phyloP scores from a whole-genome alignment of 331 rosid genomes.

The Acacia concinna region DNA sequence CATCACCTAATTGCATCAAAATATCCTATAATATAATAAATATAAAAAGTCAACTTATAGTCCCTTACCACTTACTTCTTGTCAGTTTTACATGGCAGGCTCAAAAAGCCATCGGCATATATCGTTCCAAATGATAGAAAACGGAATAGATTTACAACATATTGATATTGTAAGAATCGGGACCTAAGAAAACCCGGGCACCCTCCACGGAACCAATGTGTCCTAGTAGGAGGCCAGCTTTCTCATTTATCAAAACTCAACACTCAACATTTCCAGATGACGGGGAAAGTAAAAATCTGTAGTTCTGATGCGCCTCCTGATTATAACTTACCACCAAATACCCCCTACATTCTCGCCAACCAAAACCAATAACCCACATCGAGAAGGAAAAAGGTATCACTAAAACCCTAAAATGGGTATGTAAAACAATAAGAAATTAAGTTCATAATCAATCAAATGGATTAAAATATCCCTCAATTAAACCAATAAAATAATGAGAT shows the following conservation, averaged over 20 bases:
- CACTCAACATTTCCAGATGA: not conserved
- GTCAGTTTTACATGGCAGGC: not conserved
- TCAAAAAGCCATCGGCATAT: not conserved
- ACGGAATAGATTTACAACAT: conserved; percentile 12
- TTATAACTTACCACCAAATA: conserved; percentile 35
- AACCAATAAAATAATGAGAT: conserved; percentile 39
- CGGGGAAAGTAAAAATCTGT: not conserved
- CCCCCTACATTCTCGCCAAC: conserved; percentile 20
- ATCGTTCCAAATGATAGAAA: conserved; percentile 1
- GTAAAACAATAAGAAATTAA: conserved; percentile 9
- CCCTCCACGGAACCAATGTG: conserved; percentile 26
- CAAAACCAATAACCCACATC: conserved; percentile 38
- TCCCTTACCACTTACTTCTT: not conserved
- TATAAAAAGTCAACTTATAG: conserved; percentile 6
- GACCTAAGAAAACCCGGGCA: conserved; percentile 6
- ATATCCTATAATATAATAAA: not conserved
- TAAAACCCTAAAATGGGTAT: conserved; percentile 46
- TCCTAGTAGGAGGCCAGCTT: conserved; percentile 20
- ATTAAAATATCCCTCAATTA: conserved; percentile 22
- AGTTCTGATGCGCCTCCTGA: not conserved
- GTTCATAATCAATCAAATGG: conserved; percentile 30
- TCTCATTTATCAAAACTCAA: conserved; percentile 20
- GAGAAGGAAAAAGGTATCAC: conserved; percentile 11
- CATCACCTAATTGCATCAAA: conserved; percentile 3
- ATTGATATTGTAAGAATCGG: conserved; percentile 21